Percentiles rank a stretch among this genome's conserved stretches.
Evolutionary conservation across 805 yeast species (phyloP).

Genomic region (Pichia ethanolica): DNA sequence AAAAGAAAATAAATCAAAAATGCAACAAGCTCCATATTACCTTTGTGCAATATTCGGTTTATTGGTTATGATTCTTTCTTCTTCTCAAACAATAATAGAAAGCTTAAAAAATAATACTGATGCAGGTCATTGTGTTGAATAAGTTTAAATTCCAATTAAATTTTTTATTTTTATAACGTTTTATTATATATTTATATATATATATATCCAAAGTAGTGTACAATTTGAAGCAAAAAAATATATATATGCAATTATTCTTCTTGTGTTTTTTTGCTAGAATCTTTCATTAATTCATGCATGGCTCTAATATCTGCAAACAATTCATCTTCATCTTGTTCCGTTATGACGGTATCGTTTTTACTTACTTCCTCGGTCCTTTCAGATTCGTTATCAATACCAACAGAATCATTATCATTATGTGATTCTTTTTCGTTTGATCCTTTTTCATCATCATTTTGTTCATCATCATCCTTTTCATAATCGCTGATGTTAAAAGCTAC

Average conservation of each 20-base stretch:
- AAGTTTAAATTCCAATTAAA: background rate
- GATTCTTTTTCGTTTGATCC: background rate
- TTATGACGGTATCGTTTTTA: background rate
- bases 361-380: background rate
- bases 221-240: too few relatives aligned
- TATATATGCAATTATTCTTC: background rate
- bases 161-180: background rate
- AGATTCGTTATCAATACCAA: background rate
- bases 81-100: slow-evolving; percentile 57
- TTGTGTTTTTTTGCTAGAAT: background rate
- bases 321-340: background rate
- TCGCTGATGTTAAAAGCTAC: background rate
- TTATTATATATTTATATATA: background rate
- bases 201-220: background rate
- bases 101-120: slow-evolving; percentile 32
- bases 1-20: slow-evolving; percentile 31
- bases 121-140: slow-evolving; percentile 42
- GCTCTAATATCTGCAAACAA: slow-evolving; percentile 1
- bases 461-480: background rate
- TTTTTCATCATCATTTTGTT: slow-evolving; percentile 1
- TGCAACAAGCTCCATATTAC: slow-evolving; percentile 49
- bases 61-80: slow-evolving; percentile 71
- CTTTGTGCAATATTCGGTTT: slow-evolving; percentile 66
- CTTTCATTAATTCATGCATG: slow-evolving; percentile 1
- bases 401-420: background rate